Evolutionary conservation across 371 early-diverging fungal genomes (phyloP).

Genomic region (Saksenaea oblongispora): DNA sequence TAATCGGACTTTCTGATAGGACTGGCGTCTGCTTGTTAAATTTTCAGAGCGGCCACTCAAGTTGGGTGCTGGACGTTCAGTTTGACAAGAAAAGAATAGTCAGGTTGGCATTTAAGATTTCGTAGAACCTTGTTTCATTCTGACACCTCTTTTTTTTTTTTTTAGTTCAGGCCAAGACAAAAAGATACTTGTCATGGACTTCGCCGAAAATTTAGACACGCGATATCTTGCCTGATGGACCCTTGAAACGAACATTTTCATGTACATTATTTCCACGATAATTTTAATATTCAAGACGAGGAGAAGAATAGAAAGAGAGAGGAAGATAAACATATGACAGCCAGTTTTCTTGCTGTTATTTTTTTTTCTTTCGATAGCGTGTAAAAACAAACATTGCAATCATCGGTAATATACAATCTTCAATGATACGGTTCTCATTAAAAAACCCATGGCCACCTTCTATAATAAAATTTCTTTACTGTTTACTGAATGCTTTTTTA

Average conservation of each 20-base stretch:
- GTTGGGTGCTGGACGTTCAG: conserved; percentile 96
- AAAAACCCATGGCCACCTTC: too few species aligned
- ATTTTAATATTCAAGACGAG: background rate
- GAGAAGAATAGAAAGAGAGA: background rate
- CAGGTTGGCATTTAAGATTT: conserved; percentile 35
- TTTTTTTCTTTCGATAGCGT: background rate
- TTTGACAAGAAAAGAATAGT: conserved; percentile 81
- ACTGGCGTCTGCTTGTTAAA: conserved; percentile 51
- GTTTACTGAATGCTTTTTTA: too few species aligned
- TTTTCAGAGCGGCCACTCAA: conserved; percentile 76
- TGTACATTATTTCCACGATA: background rate
- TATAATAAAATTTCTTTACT: too few species aligned
- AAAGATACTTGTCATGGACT: conserved; percentile 85
- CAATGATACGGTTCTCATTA: too few species aligned
- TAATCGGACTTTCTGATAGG: conserved; percentile 9
- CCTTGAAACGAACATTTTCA: background rate
- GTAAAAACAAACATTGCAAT: too few species aligned
- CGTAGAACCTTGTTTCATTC: conserved; percentile 17
- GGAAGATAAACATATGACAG: background rate
- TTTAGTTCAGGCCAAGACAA: conserved; percentile 76
- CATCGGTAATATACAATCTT: too few species aligned
- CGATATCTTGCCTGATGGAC: conserved; percentile 15
- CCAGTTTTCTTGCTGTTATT: background rate
- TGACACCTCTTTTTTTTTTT: background rate
- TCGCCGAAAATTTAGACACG: conserved; percentile 53